A percentile compares a stretch with the other conserved stretches of the same genome.
Conservation (phyloP, 2,329 filamentous ascomycete species). For the Cladobotryum mycophilum region DNA sequence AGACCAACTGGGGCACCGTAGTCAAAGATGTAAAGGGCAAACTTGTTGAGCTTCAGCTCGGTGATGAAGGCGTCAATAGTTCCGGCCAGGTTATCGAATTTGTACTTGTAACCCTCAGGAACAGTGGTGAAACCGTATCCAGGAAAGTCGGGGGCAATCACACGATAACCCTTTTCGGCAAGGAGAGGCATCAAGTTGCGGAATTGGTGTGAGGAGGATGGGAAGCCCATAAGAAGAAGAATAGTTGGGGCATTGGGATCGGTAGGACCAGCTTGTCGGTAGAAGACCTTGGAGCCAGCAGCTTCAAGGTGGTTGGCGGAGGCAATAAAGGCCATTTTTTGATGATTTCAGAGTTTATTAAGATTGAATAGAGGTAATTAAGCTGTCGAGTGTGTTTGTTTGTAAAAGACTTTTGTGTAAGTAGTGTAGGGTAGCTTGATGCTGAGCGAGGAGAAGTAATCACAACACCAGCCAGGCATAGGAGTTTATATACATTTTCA, state of each 20-base stretch:
- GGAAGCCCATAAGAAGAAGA: slow-evolving; percentile 41
- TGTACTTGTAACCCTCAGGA: slow-evolving; percentile 43
- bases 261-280: slow-evolving; percentile 28
- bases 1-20: slow-evolving; percentile 53
- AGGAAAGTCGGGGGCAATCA: slow-evolving; percentile 53
- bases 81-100: slow-evolving; percentile 44
- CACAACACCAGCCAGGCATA: too few relatives aligned
- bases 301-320: slow-evolving; percentile 15
- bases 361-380: too few relatives aligned
- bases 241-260: slow-evolving; percentile 26
- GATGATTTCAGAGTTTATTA: too few relatives aligned
- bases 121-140: slow-evolving; percentile 53
- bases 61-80: slow-evolving; percentile 45
- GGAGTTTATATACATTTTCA: too few relatives aligned
- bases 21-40: slow-evolving; percentile 56
- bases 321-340: too few relatives aligned
- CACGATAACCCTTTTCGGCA: slow-evolving; percentile 28
- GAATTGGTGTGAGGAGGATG: slow-evolving; percentile 37
- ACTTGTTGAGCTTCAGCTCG: slow-evolving; percentile 39
- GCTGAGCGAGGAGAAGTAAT: too few relatives aligned
- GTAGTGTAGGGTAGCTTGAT: too few relatives aligned
- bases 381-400: too few relatives aligned
- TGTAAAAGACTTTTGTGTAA: too few relatives aligned
- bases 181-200: slow-evolving; percentile 39
- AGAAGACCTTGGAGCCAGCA: slow-evolving; percentile 35